phyloP scores from a whole-genome alignment of 1,139 yeast genomes.

The Diutina pseudorugosa region DNA sequence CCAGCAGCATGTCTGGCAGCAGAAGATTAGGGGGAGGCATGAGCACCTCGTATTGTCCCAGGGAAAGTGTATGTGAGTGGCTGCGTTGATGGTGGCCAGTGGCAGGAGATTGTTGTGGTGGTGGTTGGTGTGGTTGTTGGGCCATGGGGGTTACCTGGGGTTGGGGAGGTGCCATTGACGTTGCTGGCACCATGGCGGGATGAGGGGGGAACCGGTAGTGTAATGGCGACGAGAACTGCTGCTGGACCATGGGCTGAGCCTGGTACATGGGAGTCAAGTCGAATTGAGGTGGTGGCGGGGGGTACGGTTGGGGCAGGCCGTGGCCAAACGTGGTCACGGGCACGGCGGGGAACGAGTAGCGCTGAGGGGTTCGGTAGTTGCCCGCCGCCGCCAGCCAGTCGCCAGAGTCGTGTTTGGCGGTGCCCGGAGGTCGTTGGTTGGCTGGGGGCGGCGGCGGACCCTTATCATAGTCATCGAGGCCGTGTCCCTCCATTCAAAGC shows the following conservation, averaged over 20 bases:
- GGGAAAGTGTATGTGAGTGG: neutral
- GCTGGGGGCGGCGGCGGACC: neutral
- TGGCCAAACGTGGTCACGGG: neutral
- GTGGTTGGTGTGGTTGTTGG: neutral
- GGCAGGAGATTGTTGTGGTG: neutral
- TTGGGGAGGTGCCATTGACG: too few species aligned
- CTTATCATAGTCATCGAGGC: constrained; percentile 2
- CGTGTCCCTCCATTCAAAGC: constrained; percentile 2
- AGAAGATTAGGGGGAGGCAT: neutral
- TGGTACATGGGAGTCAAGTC: neutral
- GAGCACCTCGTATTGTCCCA: neutral
- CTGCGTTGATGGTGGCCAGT: neutral
- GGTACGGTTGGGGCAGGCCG: neutral
- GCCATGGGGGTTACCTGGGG: neutral
- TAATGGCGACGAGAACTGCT: neutral
- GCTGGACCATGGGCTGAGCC: neutral
- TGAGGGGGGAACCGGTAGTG: constrained; percentile 2
- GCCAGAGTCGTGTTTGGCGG: neutral
- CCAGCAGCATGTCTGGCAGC: neutral
- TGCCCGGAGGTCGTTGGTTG: neutral
- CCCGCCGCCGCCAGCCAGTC: constrained; percentile 1
- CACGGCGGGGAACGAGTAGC: neutral
- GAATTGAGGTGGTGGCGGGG: neutral
- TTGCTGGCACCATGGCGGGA: neutral
- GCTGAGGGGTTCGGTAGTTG: neutral